Base-by-base conservation (phyloP, 441 rosid genomes). In the Melastoma candidum region DNA sequence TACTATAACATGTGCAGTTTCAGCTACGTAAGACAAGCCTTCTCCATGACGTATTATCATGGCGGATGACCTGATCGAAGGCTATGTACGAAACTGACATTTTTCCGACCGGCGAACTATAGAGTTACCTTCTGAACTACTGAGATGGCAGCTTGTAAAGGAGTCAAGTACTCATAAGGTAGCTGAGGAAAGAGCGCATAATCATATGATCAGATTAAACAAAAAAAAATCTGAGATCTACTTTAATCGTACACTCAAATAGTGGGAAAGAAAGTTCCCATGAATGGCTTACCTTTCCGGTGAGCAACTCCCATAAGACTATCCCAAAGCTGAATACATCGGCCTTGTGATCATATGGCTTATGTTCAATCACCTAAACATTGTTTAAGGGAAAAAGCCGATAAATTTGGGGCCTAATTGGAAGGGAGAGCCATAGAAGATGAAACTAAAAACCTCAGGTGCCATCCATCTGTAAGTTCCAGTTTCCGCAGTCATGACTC, bases 261-360 rank as follows among this genome's bases (percentile, higher is more conserved):
- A 10, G 13, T 46, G 25, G 27, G 36, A 29, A 50, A 29, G 47
- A 26, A 17, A 29, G n/a, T 41, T 46, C 29, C 11, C 11, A 14
- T 13, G 32, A 44, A 22, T 7, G 32, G 9, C 26, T 68, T 66
- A 81, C 93, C 85, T 84, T 73, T 60, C 88, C 88, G 0, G 84
- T 79, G 50, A 81, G 82, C 66, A 84, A 60, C 74, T 84, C 92
- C 92, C 92, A 84, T 7, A 84, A 70, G 64, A 84, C 72, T 46
- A 84, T 47, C 51, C 84, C 76, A 43, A 79, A 84, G 70, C 93
- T 84, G 74, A 79, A 81, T 65, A 84, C 73, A 65, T 81, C 93
- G 10, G 78, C 88, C 73, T 74, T 84, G 60, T 71, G 84, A 76
- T 76, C 71, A 48, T 84, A 81, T 22, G 79, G 79, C 63, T 68